These are phyloP conservation scores for Fragaria iinumae DNA, from an alignment of 306 rosid genomes.

Conservation along the genomic window DNA sequence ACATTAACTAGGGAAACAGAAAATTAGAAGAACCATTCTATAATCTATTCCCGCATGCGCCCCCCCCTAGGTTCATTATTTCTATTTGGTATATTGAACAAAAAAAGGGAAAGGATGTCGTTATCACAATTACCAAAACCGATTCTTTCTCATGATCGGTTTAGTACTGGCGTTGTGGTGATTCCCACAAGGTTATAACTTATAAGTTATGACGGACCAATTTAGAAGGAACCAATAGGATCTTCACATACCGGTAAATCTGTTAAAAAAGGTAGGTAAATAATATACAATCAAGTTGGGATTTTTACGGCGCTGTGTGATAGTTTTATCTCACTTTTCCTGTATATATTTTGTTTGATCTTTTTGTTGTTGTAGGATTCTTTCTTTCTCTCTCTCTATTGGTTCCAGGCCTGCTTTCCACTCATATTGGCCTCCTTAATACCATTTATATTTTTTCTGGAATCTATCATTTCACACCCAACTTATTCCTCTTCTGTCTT, in stretches of 20 bases:
- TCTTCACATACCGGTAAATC: slow-evolving; percentile 29
- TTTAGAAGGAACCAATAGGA: background rate
- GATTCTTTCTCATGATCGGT: background rate
- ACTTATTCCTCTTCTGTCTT: background rate
- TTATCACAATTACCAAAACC: background rate
- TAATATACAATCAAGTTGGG: background rate
- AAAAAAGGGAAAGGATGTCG: background rate
- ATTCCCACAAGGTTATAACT: background rate
- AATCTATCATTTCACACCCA: slow-evolving; percentile 3
- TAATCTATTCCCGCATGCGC: background rate
- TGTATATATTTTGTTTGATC: background rate
- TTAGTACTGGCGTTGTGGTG: background rate
- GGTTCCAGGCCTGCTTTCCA: slow-evolving; percentile 4
- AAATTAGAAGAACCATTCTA: background rate
- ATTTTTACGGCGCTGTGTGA: background rate
- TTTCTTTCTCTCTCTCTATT: background rate
- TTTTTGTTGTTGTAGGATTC: slow-evolving; percentile 13
- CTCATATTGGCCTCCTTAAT: slow-evolving; percentile 28
- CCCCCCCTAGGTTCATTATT: background rate
- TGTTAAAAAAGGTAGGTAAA: background rate
- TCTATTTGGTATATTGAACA: background rate
- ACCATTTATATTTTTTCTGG: background rate
- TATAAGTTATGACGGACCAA: background rate
- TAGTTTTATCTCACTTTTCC: background rate
- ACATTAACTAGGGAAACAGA: background rate